phyloP scores from a whole-genome alignment of 495 filamentous ascomycete species.

The Tuber calosporum region DNA sequence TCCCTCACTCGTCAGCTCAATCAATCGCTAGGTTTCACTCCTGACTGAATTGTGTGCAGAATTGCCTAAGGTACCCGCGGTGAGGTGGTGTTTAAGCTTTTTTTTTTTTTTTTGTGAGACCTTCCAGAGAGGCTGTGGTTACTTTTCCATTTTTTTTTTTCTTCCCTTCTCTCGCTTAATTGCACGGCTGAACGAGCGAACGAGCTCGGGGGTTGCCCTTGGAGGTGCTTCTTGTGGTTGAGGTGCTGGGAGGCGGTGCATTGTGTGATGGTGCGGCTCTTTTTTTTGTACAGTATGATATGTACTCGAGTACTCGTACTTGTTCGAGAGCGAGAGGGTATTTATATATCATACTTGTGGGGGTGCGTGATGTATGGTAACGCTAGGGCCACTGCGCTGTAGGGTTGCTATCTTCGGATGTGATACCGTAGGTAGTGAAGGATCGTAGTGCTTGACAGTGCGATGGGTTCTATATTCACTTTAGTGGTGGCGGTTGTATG shows the following conservation, averaged over 20 bases:
- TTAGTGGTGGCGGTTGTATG: background rate
- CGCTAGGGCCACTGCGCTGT: background rate
- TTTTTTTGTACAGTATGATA: background rate
- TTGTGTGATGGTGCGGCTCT: background rate
- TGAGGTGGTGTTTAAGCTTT: background rate
- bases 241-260: background rate
- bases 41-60: background rate
- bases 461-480: background rate
- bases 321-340: background rate
- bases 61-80: background rate
- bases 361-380: background rate
- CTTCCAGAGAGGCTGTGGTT: background rate
- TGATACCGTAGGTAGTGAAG: background rate
- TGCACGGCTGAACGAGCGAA: background rate
- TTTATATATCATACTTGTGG: background rate
- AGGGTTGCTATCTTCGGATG: background rate
- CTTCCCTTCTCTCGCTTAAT: background rate
- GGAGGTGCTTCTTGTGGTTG: background rate
- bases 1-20: background rate
- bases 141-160: no score
- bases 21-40: background rate
- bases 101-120: background rate
- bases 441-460: background rate
- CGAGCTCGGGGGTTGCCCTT: background rate
- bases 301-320: no score